Conservation (phyloP, 805 yeast genomes). For the Candida ficus region DNA sequence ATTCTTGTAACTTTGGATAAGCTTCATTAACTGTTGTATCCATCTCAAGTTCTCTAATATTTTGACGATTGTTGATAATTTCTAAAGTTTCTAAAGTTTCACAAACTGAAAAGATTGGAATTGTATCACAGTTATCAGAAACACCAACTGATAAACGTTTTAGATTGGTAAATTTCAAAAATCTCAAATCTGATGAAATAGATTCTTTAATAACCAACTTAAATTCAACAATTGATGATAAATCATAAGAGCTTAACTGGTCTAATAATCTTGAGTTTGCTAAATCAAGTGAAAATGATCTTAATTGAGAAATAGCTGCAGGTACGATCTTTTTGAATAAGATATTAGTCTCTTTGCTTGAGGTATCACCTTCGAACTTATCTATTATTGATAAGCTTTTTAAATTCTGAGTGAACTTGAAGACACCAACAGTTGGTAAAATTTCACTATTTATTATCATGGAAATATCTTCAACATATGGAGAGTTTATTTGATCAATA, state of each 20-base stretch:
- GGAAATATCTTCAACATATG: not conserved
- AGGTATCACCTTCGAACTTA: not conserved
- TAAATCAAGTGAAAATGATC: not conserved
- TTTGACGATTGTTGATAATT: not conserved
- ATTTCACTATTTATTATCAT: not conserved
- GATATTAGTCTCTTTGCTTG: no score
- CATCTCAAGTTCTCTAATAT: not conserved
- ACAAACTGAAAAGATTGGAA: not conserved
- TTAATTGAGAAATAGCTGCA: not conserved
- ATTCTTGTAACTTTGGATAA: conserved; percentile 3
- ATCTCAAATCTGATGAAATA: not conserved
- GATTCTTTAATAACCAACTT: not conserved
- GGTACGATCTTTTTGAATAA: not conserved
- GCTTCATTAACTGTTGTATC: not conserved
- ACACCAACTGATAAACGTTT: not conserved
- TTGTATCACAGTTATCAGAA: not conserved
- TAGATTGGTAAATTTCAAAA: not conserved
- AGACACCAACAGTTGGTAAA: not conserved
- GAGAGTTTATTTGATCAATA: not conserved
- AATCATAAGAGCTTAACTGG: not conserved
- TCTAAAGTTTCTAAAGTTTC: not conserved
- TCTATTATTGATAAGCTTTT: not conserved
- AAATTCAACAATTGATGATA: not conserved
- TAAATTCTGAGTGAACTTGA: no score
- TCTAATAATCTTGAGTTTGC: not conserved